Evolutionary conservation across 805 yeast genomes (phyloP), one percentile per base, ranked within the genome.

Genomic region (Lachancea fermentati): DNA sequence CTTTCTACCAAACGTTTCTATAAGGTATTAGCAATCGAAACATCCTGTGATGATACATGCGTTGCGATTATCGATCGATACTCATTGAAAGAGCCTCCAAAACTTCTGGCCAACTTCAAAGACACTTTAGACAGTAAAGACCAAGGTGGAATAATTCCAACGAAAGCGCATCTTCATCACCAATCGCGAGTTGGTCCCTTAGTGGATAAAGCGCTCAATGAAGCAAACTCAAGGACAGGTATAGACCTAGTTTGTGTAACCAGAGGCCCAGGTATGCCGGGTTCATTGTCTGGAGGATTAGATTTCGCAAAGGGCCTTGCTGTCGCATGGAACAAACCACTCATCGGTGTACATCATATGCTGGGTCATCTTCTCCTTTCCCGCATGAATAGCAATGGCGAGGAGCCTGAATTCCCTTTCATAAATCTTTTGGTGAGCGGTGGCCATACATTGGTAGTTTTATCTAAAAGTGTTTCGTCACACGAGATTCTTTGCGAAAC

Each of bases 201-300:
- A 26, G 78, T 83, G 0, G 41, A 58, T 12, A 57, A 66, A 4
- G 62, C 82, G 4, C 63, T 82, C 12, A 25, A 24, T 3, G 8
- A 12, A 5, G 25, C 33, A 11, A 26, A 19, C 0, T 43, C 55
- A 0, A 47, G 50, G 5, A 41, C 44, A 3, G 26, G 32, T 1
- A 86, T 88, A 0, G 95, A 85, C 56, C 57, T 93, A 34, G 73
- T 93, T 1, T 84, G 95, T 59, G 95, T 82, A 4, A 93, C 98
- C 0, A 67, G 95, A 49, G 98, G 98, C 0, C 98, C 98, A 0
- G 98, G 98, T 0, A 87, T 93, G 96, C 75, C 79, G 6, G 96
- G 97, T 0, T 82, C 95, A 0, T 67, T 93, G 11, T 73, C 86
- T 7, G 81, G 86, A 0, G 94, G 97, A 1, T 67, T 84, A 17